phyloP scores from a whole-genome alignment of 495 filamentous ascomycete species.

The Poronia punctata region DNA sequence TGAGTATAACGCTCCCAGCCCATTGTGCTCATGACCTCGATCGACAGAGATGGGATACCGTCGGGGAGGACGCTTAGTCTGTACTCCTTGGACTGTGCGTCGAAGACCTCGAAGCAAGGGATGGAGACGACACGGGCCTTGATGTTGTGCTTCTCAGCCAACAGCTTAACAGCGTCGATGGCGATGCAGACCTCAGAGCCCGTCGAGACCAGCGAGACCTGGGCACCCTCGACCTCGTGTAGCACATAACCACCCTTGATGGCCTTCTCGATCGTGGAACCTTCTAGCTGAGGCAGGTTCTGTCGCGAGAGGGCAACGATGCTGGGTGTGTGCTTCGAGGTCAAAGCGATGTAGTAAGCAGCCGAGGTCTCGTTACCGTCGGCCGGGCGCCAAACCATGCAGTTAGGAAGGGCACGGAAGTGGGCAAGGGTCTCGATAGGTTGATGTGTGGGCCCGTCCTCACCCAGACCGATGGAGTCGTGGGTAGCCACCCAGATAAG shows the following conservation, averaged over 20 bases:
- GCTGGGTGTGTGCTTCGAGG: slow-evolving; percentile 80
- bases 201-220: slow-evolving; percentile 87
- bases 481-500: slow-evolving; percentile 96
- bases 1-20: slow-evolving; percentile 98
- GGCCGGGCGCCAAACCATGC: slow-evolving; percentile 99
- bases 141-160: slow-evolving; percentile 83
- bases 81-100: slow-evolving; percentile 90
- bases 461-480: slow-evolving; percentile 98
- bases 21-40: slow-evolving; percentile 88
- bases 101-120: slow-evolving; percentile 97
- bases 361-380: slow-evolving; percentile 98
- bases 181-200: slow-evolving; percentile 94
- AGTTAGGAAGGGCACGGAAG: slow-evolving; percentile 98
- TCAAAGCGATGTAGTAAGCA: slow-evolving; percentile 94
- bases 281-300: slow-evolving; percentile 97
- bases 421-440: slow-evolving; percentile 99
- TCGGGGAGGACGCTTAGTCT: slow-evolving; percentile 84
- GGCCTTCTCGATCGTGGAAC: slow-evolving; percentile 75
- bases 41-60: slow-evolving; percentile 85
- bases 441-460: slow-evolving; percentile 98
- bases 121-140: slow-evolving; percentile 90
- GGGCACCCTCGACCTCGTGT: slow-evolving; percentile 74
- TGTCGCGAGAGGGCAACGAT: slow-evolving; percentile 94
- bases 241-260: slow-evolving; percentile 93
- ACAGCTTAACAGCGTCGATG: slow-evolving; percentile 82